A percentile compares a stretch with the other conserved stretches of the same genome.
Conservation (phyloP, 1,139 yeast genomes). For the Pichiaceae sp. region DNA sequence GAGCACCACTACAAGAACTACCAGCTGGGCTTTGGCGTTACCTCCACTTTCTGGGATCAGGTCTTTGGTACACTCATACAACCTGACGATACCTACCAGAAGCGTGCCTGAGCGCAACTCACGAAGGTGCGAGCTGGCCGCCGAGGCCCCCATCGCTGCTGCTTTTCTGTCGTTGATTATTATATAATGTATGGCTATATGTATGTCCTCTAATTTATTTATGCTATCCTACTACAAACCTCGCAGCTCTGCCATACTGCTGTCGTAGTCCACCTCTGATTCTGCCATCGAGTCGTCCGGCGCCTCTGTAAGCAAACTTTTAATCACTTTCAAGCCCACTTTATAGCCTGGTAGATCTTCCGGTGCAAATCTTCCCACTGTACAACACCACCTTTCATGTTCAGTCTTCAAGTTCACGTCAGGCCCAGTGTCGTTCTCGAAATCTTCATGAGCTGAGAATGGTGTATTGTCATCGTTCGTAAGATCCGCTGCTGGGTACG, state of each 20-base stretch:
- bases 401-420: conserved; percentile 1
- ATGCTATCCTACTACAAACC: background rate
- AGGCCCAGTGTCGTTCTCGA: background rate
- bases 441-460: background rate
- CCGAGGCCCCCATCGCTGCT: background rate
- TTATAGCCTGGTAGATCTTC: conserved; percentile 4
- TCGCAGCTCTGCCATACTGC: conserved; percentile 5
- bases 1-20: conserved; percentile 97
- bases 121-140: background rate
- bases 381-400: conserved; percentile 4
- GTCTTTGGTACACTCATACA: conserved; percentile 68
- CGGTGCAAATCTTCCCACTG: conserved; percentile 1
- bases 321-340: conserved; percentile 1
- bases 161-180: no score
- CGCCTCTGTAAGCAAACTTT: conserved; percentile 2
- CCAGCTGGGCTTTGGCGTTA: conserved; percentile 94
- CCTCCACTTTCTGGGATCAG: conserved; percentile 87
- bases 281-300: background rate
- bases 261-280: conserved; percentile 2
- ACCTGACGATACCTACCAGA: conserved; percentile 24
- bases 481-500: conserved; percentile 15
- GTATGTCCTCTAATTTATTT: background rate
- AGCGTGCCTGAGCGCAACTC: conserved; percentile 7
- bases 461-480: conserved; percentile 1
- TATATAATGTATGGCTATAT: background rate